Evolutionary conservation across 2,329 filamentous ascomycete species (phyloP), one percentile per base, ranked within the genome.

Genomic region (Fusarium albosuccineum): DNA sequence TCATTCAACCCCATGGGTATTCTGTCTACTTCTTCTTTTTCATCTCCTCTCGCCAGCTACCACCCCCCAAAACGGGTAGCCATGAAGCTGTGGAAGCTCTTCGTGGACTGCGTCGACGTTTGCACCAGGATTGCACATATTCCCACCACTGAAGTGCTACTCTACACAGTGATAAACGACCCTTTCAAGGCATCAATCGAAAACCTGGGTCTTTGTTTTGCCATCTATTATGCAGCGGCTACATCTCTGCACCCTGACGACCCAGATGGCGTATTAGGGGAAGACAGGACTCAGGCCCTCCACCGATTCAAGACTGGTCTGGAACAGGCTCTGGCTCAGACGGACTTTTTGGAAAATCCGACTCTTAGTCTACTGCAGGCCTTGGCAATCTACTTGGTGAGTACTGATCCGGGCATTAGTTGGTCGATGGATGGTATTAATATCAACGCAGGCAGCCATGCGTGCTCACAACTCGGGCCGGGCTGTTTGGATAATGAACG

Each of bases 171-270:
- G 3, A 70, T 76, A 7, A 66, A 73, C 16, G 65, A 78, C 26
- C 77, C 78, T 1, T 50, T 34, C 0, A 57, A 58, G 3, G 75
- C 77, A 0, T 60, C 72, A 0, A 55, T 63, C 0, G 77, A 79
- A 4, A 60, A 60, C 1, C 9, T 78, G 7, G 82, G 82, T 0
- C 71, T 84, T 5, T 80, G 81, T 60, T 84, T 81, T 54, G 75
- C 81, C 57, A 82, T 89, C 13, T 89, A 88, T 64, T 83, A 78
- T 64, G 77, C 82, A 5, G 72, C 86, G 0, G 71, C 85, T 3
- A 58, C 79, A 1, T 83, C 81, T 49, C 71, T 87, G 2, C 60
- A 69, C 0, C 61, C 72, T 0, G 73, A 78, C 2, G 80, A 85
- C 4, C 83, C 78, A 33, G 70, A 67, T 3, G 37, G 33, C 3